Conservation (phyloP, 2,329 filamentous ascomycete species). For the Monilinia fructigena region DNA sequence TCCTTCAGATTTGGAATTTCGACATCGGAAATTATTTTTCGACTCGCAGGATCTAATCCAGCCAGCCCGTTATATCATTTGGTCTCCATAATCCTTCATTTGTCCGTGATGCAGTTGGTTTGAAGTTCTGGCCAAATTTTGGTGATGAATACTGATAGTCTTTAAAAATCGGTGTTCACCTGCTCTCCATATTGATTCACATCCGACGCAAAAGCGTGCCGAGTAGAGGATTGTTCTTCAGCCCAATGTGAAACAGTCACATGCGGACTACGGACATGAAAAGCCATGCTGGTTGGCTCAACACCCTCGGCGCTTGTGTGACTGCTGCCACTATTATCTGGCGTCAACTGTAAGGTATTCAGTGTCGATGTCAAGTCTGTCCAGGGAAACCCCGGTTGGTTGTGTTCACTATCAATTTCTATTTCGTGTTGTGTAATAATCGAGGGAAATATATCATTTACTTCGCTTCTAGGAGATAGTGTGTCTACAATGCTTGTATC, state of each 20-base stretch:
- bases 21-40: constrained; percentile 29
- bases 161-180: constrained; percentile 17
- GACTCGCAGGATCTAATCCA: constrained; percentile 37
- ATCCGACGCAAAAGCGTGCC: constrained; percentile 23
- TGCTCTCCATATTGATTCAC: constrained; percentile 22
- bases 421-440: constrained; percentile 33
- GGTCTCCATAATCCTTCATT: constrained; percentile 36
- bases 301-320: constrained; percentile 38
- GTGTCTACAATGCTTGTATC: constrained; percentile 36
- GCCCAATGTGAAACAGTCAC: constrained; percentile 35
- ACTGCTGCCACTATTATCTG: constrained; percentile 40
- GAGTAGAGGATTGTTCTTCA: constrained; percentile 24
- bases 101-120: constrained; percentile 28
- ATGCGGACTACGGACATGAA: constrained; percentile 31
- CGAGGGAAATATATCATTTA: constrained; percentile 29
- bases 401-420: constrained; percentile 29
- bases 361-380: constrained; percentile 25
- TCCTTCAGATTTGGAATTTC: constrained; percentile 39
- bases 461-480: constrained; percentile 31
- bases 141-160: constrained; percentile 26
- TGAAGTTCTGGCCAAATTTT: constrained; percentile 11
- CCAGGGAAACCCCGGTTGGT: constrained; percentile 27
- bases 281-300: constrained; percentile 33
- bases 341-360: constrained; percentile 35
- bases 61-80: constrained; percentile 31